Conservation (phyloP, 2,329 filamentous ascomycete species). For the Rosellinia necatrix region DNA sequence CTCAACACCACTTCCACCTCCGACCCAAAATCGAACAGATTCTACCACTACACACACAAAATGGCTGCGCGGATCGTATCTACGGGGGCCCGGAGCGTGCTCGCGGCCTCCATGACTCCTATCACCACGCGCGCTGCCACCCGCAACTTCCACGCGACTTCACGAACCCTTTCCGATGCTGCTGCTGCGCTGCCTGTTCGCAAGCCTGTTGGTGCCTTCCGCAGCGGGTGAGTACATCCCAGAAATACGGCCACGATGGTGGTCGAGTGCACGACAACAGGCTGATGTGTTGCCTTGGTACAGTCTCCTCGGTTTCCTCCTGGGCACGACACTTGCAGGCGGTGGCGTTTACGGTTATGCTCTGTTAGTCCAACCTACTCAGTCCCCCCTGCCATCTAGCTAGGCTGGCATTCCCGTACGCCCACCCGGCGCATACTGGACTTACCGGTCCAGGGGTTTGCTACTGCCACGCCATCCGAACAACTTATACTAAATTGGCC, state of each 20-base stretch:
- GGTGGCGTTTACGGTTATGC: slow-evolving; percentile 89
- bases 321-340: slow-evolving; percentile 80
- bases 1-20: not conserved
- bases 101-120: slow-evolving; percentile 33
- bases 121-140: slow-evolving; percentile 33
- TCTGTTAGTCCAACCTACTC: slow-evolving; percentile 48
- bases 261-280: not conserved
- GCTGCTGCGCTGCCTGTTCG: slow-evolving; percentile 57
- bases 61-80: slow-evolving; percentile 56
- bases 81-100: slow-evolving; percentile 45
- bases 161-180: slow-evolving; percentile 48
- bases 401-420: not conserved
- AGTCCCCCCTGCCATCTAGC: not conserved
- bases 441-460: not conserved
- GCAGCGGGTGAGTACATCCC: slow-evolving; percentile 65
- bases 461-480: not conserved
- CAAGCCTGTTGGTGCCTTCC: slow-evolving; percentile 64
- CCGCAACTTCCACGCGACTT: slow-evolving; percentile 57
- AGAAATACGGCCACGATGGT: too few relatives aligned
- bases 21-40: not conserved
- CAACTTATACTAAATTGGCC: not conserved
- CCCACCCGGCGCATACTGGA: not conserved
- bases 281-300: not conserved
- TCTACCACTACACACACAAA: slow-evolving; percentile 24
- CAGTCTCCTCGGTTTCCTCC: slow-evolving; percentile 89